Evolutionary conservation across 352 stramenopile species (phyloP), one percentile per base, ranked within the genome.

Genomic region (Globisporangium orthogonon): DNA sequence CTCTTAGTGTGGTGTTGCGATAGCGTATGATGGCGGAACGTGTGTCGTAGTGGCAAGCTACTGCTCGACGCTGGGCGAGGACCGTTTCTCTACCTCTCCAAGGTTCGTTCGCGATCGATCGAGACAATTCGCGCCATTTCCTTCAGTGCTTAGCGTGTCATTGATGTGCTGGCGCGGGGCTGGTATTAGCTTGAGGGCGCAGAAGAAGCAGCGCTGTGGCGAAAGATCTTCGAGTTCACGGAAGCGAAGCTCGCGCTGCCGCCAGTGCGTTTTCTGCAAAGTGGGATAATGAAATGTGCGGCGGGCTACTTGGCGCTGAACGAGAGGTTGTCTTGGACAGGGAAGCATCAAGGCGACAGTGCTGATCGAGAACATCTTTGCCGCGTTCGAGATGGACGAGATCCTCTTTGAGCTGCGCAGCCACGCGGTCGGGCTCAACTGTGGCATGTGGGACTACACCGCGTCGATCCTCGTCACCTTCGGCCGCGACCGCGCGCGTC

Each of bases 341-440:
- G 78, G 77, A 44, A 70, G 58, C 30, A 97, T 98, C 63, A 89
- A 91, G 49, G 89, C 87, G 11, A 98, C 92, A 0, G 91, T 97
- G 37, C 71, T 99, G 30, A 91, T 99, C 44, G 96, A 98, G 66
- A 99, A 90, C 41, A 97, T 99, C 56, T 96, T 96, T 52, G 96
- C 95, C 7, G 93, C 91, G 17, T 98, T 98, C 66, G 83, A 98
- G 62, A 98, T 98, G 92, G 95, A 99, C 61, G 95, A 98, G 55
- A 91, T 95, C 58, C 73, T 98, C 3, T 98, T 94, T 60, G 95
- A 98, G 69, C 80, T 99, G 51, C 86, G 89, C 48, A 78, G 97
- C 58, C 93, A 99, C 74, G 98, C 89, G 17, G 72, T 86, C 11
- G 96, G 95, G 30, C 70, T 99, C 43, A 99, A 99, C 71, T 98